Evolutionary conservation across 371 early-diverging fungal genomes (phyloP), one percentile per base, ranked within the genome.

Genomic region (Mucor saturninus): DNA sequence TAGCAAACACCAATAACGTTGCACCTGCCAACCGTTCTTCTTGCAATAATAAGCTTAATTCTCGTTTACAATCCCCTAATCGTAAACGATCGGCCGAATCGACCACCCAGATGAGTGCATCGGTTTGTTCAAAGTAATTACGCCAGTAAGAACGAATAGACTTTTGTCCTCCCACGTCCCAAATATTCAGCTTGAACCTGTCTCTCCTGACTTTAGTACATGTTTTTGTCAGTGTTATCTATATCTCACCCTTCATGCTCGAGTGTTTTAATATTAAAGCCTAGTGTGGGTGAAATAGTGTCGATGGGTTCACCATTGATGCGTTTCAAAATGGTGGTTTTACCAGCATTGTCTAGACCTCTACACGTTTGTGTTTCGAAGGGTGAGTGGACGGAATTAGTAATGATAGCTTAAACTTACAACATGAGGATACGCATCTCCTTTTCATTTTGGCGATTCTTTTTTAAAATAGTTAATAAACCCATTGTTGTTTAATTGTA

Each of bases 261-360:
- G n/a, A 97, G 71, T 1, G 96, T 97, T 59, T 93, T 92, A 68
- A 98, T 98, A 70, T 95, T 95, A 71, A 98, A 97, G 0, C 99
- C 98, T 26, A 99, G 84, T 0, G 99, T 99, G 10, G 99, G 99
- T n/a, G 98, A 93, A 49, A 99, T 93, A n/a, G 89, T 89, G 67
- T 87, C 87, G 56, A 94, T 94, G 56, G 89, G 87, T 65, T 95
- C 94, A 31, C 96, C 96, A 74, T 94, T 95, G 70, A 98, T 89
- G 5, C 93, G 86, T 69, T 98, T 95, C 37, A 99, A 79, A 62
- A 99, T 95, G 21, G 99, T 98, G 0, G 99, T 99, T 68, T 99
- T 99, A 68, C 99, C 99, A 1, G 99, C 98, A 85, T 99, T 99
- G 81, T 99, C 99, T 14, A 98, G 86, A 0, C 99, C 99, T 11